A percentile compares a stretch with the other conserved stretches of the same genome.
phyloP scores from a whole-genome alignment of 2,329 filamentous ascomycete genomes.

The Dothistroma septosporum region DNA sequence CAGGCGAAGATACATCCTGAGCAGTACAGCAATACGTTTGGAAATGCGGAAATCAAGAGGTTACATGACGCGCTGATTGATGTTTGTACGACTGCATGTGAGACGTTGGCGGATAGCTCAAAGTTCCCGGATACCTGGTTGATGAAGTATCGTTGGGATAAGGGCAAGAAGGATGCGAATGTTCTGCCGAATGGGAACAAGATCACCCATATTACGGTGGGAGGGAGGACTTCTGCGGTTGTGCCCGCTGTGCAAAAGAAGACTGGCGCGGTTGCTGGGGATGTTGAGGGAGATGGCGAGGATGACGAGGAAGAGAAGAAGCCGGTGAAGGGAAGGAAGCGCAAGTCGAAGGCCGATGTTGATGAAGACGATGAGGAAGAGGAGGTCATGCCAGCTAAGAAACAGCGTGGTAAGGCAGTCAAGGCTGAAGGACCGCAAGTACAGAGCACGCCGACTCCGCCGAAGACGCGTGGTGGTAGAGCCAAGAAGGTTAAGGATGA shows the following conservation, averaged over 20 bases:
- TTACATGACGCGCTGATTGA: conserved; percentile 71
- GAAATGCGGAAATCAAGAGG: conserved; percentile 63
- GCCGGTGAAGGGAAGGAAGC: conserved; percentile 28
- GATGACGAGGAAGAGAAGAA: conserved; percentile 17
- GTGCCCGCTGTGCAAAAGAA: conserved; percentile 86
- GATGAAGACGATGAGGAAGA: conserved; percentile 22
- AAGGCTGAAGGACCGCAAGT: conserved; percentile 6
- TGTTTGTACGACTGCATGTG: conserved; percentile 76
- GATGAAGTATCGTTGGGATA: conserved; percentile 62
- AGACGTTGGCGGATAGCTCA: conserved; percentile 73
- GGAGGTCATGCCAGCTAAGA: conserved; percentile 24
- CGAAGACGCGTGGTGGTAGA: conserved; percentile 9
- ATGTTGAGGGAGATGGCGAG: conserved; percentile 30
- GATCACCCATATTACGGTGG: conserved; percentile 81
- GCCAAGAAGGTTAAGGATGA: conserved; percentile 16
- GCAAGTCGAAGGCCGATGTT: conserved; percentile 34
- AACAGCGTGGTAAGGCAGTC: conserved; percentile 14
- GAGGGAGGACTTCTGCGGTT: conserved; percentile 84
- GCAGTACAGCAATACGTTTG: conserved; percentile 82
- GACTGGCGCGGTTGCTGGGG: conserved; percentile 56
- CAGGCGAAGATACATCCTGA: conserved; percentile 87
- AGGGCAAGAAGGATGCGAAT: conserved; percentile 70
- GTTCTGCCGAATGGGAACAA: conserved; percentile 78
- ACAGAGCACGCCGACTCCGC: conserved; percentile 6
- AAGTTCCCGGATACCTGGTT: conserved; percentile 79